A percentile compares a stretch with the other conserved stretches of the same genome.
Evolutionary conservation across 2,329 filamentous ascomycete genomes (phyloP).

Genomic region (Fusarium beomiforme): DNA sequence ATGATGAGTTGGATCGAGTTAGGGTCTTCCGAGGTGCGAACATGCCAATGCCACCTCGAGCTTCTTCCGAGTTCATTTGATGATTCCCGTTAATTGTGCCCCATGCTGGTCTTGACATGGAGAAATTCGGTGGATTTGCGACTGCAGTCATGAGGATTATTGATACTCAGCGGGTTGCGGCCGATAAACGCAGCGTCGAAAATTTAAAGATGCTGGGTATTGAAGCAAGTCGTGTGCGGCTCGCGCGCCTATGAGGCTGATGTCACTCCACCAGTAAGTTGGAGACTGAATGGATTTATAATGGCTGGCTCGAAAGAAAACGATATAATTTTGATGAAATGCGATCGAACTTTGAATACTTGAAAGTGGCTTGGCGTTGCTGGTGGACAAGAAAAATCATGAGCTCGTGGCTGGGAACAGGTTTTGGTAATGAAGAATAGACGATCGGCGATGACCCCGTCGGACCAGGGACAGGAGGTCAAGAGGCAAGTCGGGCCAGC

Average conservation of each 20-base stretch:
- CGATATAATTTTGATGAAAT: constrained; percentile 6
- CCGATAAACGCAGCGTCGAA: constrained; percentile 36
- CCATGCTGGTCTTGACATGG: constrained; percentile 73
- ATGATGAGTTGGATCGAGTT: constrained; percentile 90
- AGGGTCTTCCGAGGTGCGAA: constrained; percentile 89
- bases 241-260: constrained; percentile 32
- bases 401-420: constrained; percentile 36
- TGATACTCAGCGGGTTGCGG: constrained; percentile 28
- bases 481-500: constrained; percentile 29
- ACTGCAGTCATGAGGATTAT: constrained; percentile 72
- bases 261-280: constrained; percentile 35
- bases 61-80: constrained; percentile 85
- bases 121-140: constrained; percentile 71
- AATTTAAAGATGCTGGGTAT: constrained; percentile 28
- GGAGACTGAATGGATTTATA: constrained; percentile 3
- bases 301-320: constrained; percentile 1
- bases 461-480: constrained; percentile 12
- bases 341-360: constrained; percentile 18
- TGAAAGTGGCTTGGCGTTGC: constrained; percentile 22
- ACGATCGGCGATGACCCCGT: constrained; percentile 29
- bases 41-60: constrained; percentile 72
- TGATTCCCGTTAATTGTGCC: constrained; percentile 66
- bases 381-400: constrained; percentile 33
- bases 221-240: constrained; percentile 36
- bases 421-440: constrained; percentile 33